Evolutionary conservation across 495 filamentous ascomycete species (phyloP), one percentile per base, ranked within the genome.

Genomic region (Aspergillus ellipticus): DNA sequence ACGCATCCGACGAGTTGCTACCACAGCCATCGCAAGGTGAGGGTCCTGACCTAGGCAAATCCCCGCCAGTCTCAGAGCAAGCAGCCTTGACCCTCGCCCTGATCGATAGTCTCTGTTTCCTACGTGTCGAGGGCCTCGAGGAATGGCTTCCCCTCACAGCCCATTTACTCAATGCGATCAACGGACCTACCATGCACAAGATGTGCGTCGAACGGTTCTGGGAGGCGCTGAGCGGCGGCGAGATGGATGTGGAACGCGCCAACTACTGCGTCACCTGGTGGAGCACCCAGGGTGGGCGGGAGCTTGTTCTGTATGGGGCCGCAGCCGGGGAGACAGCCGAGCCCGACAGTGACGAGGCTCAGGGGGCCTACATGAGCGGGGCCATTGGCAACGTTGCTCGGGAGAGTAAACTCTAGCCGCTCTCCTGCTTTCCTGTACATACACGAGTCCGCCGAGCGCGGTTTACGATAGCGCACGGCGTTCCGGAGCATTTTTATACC

Each of bases 241-340:
- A 97, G 72, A 93, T 97, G 86, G 92, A 97, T 73, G 83, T 96
- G 46, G 89, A 96, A 62, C 78, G 90, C 22, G 85, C 89, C 9
- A 85, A 87, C 47, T 76, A 89, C 43, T 93, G 86, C 54, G 87
- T 95, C 24, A 82, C 84, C 11, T 98, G 94, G 94, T 98, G 94
- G 94, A 81, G 74, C 51, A 86, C 84, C 1, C 68, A 71, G 42
- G 87, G 88, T 15, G 89, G 89, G 0, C 74, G 87, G 41, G 85
- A 89, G 57, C 71, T 77, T 59, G 75, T 90, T 13, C 62, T 90
- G 0, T 85, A 79, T 66, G 85, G 85, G 4, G 63, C 66, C 13
- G 74, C 79, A 47, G 28, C 58, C 39, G 55, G 21, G 26, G 43
- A 49, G 49, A 45, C 50, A 51, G 54, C 51, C 35, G 56, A 62